phyloP scores from a whole-genome alignment of 2,329 filamentous ascomycete genomes.

The Chalaropsis thielavioides region DNA sequence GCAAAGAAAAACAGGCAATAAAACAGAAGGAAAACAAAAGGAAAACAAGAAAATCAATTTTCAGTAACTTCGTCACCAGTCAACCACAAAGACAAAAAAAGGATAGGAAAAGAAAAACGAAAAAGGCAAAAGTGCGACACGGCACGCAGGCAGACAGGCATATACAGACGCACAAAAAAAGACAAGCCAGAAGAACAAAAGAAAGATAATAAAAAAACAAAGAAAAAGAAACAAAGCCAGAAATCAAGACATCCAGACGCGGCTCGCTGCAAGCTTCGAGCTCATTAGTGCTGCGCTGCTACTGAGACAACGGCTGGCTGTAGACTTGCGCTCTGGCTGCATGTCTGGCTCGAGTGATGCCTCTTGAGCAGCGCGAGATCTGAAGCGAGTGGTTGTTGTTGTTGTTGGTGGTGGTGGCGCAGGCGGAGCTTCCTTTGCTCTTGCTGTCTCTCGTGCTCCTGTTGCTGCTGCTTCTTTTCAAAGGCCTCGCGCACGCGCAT shows the following conservation, averaged over 20 bases:
- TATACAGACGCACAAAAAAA: constrained; percentile 7
- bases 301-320: neutral
- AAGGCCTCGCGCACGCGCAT: constrained; percentile 9
- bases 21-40: constrained; percentile 4
- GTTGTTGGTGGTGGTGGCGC: neutral
- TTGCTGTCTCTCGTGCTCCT: neutral
- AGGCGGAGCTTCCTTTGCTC: neutral
- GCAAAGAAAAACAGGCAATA: neutral
- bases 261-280: neutral
- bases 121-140: neutral
- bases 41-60: neutral
- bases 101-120: constrained; percentile 5
- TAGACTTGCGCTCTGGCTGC: neutral
- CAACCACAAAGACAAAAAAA: constrained; percentile 5
- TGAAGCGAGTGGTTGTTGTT: neutral
- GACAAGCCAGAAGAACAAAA: constrained; percentile 3
- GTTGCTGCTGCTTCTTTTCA: neutral
- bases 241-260: neutral
- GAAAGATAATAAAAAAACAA: constrained; percentile 11
- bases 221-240: neutral
- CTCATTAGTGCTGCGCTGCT: neutral
- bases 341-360: neutral
- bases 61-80: neutral
- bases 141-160: neutral
- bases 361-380: neutral